Evolutionary conservation across 345 rosid species (phyloP).

Genomic region (sweet orange (Citrus sinensis)): DNA sequence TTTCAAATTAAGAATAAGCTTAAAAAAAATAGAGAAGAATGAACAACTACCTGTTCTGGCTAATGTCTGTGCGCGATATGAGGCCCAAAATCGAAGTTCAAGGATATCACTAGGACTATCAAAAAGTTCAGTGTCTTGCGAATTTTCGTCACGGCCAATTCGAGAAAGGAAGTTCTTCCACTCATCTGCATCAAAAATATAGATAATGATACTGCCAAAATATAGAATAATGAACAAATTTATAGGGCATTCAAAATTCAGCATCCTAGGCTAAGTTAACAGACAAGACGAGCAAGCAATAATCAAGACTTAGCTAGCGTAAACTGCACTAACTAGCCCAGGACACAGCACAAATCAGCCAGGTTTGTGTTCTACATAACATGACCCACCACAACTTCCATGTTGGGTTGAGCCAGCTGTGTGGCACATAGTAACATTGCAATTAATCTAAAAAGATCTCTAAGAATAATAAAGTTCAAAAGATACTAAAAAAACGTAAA

Average conservation of each 20-base stretch:
- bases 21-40: not conserved
- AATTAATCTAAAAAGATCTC: not conserved
- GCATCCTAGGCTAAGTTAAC: not conserved
- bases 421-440: not conserved
- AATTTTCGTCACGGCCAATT: slow-evolving; percentile 95
- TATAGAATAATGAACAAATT: slow-evolving; percentile 2
- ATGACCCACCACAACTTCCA: not conserved
- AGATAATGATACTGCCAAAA: slow-evolving; percentile 2
- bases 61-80: slow-evolving; percentile 94
- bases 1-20: not conserved
- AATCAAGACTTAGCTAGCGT: not conserved
- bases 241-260: not conserved
- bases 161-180: slow-evolving; percentile 98
- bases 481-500: too few species aligned
- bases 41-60: slow-evolving; percentile 76
- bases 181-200: slow-evolving; percentile 61
- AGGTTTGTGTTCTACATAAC: not conserved
- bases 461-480: not conserved
- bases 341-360: not conserved
- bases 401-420: not conserved
- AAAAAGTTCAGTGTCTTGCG: slow-evolving; percentile 66
- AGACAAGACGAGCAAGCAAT: not conserved
- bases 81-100: slow-evolving; percentile 99
- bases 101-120: slow-evolving; percentile 68
- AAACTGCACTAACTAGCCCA: not conserved